Percentiles rank a stretch among this genome's conserved stretches.
These are phyloP conservation scores for Perkinsus olseni DNA, from an alignment of 169 alveolate species.

Conservation along the genomic window DNA sequence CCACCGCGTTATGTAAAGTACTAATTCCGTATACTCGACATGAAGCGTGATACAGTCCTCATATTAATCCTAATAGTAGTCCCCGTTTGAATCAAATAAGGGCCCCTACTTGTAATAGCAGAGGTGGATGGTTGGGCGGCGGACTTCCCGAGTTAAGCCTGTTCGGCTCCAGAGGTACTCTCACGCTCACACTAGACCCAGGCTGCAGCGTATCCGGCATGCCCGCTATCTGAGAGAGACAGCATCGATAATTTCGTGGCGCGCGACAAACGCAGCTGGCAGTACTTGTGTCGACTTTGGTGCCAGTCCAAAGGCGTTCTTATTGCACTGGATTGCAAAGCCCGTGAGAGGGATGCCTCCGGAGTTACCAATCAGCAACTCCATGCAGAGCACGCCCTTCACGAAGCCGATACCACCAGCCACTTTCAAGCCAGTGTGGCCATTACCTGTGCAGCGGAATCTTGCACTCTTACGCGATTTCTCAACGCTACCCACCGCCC, in stretches of 20 bases:
- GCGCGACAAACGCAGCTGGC: background rate
- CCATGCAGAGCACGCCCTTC: background rate
- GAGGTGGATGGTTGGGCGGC: conserved; percentile 33
- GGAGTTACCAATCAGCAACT: background rate
- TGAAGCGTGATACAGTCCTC: no score
- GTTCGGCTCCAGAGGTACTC: conserved; percentile 23
- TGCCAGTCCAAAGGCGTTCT: background rate
- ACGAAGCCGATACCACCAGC: background rate
- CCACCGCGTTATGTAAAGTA: no score
- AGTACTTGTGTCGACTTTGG: background rate
- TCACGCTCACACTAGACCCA: conserved; percentile 11
- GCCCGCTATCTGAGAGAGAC: background rate
- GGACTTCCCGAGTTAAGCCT: conserved; percentile 32
- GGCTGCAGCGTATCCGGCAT: background rate
- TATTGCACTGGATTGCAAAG: background rate
- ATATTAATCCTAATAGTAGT: no score
- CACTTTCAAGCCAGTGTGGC: background rate
- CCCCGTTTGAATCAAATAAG: no score
- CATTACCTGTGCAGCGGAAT: background rate
- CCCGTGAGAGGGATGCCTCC: background rate
- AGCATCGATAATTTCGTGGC: background rate
- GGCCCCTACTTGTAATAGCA: conserved; percentile 17
- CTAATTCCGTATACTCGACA: no score
- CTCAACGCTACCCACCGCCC: background rate
- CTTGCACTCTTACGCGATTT: background rate